Evolutionary conservation across 257 asterid species (phyloP).

Genomic region (Nicotiana otophora): DNA sequence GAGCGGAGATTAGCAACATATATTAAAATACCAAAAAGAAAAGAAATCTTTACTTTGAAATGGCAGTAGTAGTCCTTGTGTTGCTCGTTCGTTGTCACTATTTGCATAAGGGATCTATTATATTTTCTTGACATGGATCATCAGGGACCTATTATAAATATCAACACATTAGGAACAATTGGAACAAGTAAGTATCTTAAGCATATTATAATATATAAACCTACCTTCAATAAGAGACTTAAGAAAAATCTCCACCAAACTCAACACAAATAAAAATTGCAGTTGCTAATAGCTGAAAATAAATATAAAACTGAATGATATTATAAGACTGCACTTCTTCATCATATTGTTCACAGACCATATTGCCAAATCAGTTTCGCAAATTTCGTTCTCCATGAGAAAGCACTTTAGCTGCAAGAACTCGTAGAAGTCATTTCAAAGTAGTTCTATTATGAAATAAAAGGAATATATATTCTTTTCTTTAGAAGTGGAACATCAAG

Average conservation of each 20-base stretch:
- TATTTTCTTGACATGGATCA: too few species aligned
- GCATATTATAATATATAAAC: neutral
- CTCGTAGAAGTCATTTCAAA: neutral
- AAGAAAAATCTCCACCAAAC: too few species aligned
- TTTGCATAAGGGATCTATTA: neutral
- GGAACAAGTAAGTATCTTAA: neutral
- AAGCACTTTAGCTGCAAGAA: neutral
- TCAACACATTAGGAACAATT: neutral
- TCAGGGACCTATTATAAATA: neutral
- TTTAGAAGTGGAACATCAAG: neutral
- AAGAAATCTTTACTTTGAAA: neutral
- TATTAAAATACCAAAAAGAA: too few species aligned
- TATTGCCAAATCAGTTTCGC: neutral
- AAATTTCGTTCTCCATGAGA: too few species aligned
- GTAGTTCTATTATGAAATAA: neutral
- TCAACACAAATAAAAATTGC: too few species aligned
- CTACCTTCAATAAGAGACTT: too few species aligned
- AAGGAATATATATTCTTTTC: neutral
- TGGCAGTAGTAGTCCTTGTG: too few species aligned
- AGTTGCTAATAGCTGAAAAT: too few species aligned
- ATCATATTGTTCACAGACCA: neutral
- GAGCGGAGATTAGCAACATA: neutral
- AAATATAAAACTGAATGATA: too few species aligned
- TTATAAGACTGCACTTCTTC: neutral
- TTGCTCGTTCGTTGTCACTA: neutral